Base-by-base conservation (phyloP, 2,329 filamentous ascomycete genomes). In the Penicillium sp. region DNA sequence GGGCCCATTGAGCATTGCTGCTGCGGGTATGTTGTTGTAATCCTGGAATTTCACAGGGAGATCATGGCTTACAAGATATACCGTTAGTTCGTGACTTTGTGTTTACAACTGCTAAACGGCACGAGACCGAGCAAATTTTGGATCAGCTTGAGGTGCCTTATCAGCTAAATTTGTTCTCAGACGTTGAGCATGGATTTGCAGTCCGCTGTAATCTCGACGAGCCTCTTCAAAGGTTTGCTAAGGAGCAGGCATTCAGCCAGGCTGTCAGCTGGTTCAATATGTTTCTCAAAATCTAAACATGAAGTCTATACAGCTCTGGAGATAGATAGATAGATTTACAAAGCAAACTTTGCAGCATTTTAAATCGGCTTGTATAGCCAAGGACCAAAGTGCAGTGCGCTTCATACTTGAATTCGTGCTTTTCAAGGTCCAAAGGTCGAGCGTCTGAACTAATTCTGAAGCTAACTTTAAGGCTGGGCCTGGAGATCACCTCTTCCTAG, bases 171-270 rank as follows among this genome's bases (percentile, higher is more conserved):
- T 76, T 92, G 5, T 92, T 83, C 77, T 84, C 83, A 0, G 83
- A 84, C 48, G 84, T 88, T 16, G 74, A 76, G 55, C 90, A 93
- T 71, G 90, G 90, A 0, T 94, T 92, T 64, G 79, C 86, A 1
- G 85, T 91, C 1, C 82, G 89, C 38, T 80, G 78, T 31, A 87
- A 92, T 68, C 51, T 80, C 10, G 79, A 65, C 45, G 78, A 84
- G 54, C 81, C 79, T 66, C 54, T 74, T 21, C 70, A 81, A 62
- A 83, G 80, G 65, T 91, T 82, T 64, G 87, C 88, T 14, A 91
- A 89, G 79, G 88, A 93, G 74, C 82, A 86, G 71, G 89, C 90
- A 1, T 92, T 92, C 68, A 64, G 80, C 49, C 90, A 93, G 77
- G 89, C 89, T 21, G 80, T 91, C 43, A 69, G 79, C 44, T 93